These are phyloP conservation scores for Pleomassaria siparia DNA, from an alignment of 2,329 filamentous ascomycete species.

Conservation along the genomic window DNA sequence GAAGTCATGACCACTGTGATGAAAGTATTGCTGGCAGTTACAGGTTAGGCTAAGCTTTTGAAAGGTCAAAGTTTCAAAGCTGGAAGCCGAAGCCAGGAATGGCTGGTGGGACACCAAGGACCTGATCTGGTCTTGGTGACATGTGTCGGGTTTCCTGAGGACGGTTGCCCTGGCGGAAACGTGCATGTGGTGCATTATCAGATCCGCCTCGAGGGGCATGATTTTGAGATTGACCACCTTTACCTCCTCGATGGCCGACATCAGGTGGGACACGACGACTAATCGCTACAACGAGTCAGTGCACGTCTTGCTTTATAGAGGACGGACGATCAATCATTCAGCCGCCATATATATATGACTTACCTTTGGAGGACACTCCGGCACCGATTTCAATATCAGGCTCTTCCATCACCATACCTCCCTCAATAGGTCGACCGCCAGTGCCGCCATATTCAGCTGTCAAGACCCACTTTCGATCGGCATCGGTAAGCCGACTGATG, in stretches of 20 bases:
- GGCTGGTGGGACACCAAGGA: conserved; percentile 55
- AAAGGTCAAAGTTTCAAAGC: conserved; percentile 29
- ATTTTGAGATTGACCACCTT: conserved; percentile 15
- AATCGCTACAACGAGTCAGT: conserved; percentile 32
- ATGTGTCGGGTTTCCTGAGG: conserved; percentile 36
- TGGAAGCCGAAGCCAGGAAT: conserved; percentile 60
- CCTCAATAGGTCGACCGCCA: conserved; percentile 77
- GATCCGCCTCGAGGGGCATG: conserved; percentile 16
- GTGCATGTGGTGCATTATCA: conserved; percentile 20
- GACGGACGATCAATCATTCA: too few species aligned
- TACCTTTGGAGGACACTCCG: conserved; percentile 90
- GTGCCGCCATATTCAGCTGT: conserved; percentile 92
- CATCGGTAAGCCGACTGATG: conserved; percentile 88
- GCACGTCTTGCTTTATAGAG: too few species aligned
- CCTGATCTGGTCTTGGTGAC: conserved; percentile 38
- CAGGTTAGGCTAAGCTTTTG: neutral
- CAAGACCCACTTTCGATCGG: conserved; percentile 95
- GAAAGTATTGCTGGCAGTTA: neutral
- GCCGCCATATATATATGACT: too few species aligned
- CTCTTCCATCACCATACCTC: conserved; percentile 89
- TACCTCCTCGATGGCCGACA: conserved; percentile 24
- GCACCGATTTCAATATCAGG: conserved; percentile 98
- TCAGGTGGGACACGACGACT: conserved; percentile 40
- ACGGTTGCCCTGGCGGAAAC: conserved; percentile 34
- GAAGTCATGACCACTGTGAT: too few species aligned